phyloP scores from a whole-genome alignment of 2,329 filamentous ascomycete species.

The Phialophora chinensis region DNA sequence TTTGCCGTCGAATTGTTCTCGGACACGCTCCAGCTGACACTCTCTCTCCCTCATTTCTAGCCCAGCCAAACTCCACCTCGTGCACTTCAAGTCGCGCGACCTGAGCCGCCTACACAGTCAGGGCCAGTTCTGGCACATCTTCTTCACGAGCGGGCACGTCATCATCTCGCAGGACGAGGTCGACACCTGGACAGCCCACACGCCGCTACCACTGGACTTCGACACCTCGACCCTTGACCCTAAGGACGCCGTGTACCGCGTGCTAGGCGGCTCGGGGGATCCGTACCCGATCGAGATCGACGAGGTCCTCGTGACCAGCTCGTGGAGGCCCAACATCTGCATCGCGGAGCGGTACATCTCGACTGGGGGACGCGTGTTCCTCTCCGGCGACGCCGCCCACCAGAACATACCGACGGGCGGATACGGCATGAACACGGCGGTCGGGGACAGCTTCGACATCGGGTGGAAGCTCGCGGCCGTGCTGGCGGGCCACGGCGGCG shows the following conservation, averaged over 20 bases:
- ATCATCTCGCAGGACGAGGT: constrained; percentile 45
- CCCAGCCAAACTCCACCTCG: constrained; percentile 38
- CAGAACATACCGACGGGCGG: constrained; percentile 43
- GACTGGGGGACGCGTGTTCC: constrained; percentile 38
- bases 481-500: constrained; percentile 40
- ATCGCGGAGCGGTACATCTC: constrained; percentile 41
- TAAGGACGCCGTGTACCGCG: constrained; percentile 37
- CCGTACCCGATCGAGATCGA: constrained; percentile 43
- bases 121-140: constrained; percentile 46
- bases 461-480: constrained; percentile 46
- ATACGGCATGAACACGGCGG: constrained; percentile 49
- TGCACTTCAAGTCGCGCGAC: constrained; percentile 45
- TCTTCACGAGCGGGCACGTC: constrained; percentile 39
- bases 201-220: constrained; percentile 31
- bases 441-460: constrained; percentile 47
- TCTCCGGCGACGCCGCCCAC: constrained; percentile 47
- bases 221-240: constrained; percentile 37
- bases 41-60: constrained; percentile 19
- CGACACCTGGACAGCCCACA: constrained; percentile 46
- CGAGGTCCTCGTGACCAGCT: constrained; percentile 43
- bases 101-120: constrained; percentile 39
- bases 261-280: constrained; percentile 36
- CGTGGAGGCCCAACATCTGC: constrained; percentile 43
- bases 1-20: too few species aligned
- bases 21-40: too few species aligned